Evolutionary conservation across 352 stramenopile genomes (phyloP), one percentile per base, ranked within the genome.

Genomic region (Phytophthora fragariae): DNA sequence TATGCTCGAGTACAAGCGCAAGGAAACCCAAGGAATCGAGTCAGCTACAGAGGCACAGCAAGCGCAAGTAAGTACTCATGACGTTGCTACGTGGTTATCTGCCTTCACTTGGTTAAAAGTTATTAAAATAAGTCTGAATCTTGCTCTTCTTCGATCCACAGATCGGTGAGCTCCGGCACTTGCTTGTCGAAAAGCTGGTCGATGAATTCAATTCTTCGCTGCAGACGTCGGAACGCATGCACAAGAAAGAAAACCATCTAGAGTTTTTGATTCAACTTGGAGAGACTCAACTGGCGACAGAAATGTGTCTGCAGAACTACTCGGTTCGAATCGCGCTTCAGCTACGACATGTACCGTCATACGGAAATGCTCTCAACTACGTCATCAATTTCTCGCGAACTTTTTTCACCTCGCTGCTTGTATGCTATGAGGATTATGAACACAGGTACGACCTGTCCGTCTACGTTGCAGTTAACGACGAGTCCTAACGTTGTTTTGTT

Each of bases 301-400:
- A 94, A 53, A 93, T 96, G 84, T 96, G 89, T 65, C 70, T 96
- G 31, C 80, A 93, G 53, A 93, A 92, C 69, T 96, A 96, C 64
- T 91, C 86, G 3, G 85, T 91, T 31, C 86, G 84, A 37, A 93
- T 96, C 17, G 86, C 86, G 1, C 65, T 93, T 29, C 87, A 96
- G 53, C 73, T 96, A 39, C 86, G 87, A 3, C 82, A 92, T 24
- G 88, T 96, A 2, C 85, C 85, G 29, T 92, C 86, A 19, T 88
- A 89, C 35, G 89, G 89, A 10, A 92, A 92, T 63, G 71, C 81
- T 21, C 81, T 94, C 50, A 90, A 91, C 67, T 96, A 93, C 62
- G 86, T 96, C 21, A 91, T 96, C 57, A 92, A 93, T 37, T 78
- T 94, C 37, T 94, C 89, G 5, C 75, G 89, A 11, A 93, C 89